Base-by-base conservation (phyloP, 768 basidiomycete species). In the Hydnomerulius pinastri region DNA sequence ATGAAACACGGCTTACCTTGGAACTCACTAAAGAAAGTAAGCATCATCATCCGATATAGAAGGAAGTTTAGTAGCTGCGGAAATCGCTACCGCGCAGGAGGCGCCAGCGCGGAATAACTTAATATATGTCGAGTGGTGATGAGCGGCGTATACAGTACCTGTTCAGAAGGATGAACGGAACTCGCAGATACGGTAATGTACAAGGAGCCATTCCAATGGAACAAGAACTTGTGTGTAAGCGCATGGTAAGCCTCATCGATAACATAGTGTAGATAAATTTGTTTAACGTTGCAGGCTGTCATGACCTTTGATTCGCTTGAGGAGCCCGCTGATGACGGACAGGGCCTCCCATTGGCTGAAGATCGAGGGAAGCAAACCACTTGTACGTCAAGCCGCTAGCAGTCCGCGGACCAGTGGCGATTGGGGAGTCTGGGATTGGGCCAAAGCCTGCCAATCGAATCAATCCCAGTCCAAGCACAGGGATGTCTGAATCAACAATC, bases 311-410 rank as follows among this genome's bases (percentile, higher is more conserved):
- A 49, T 43, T 38, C 44, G 47, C 17, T 59, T 51, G 45, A 59
- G 64, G 55, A 47, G 56, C 45, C 61, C 63, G 61, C 60, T 58
- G 39, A 61, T 24, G 58, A 37, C 51, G 55, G 60, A 52, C 29
- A 56, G 60, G 51, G 44, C 41, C 47, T 52, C 63, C 35, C 49
- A 41, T 49, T 49, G 50, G 35, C 30, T 35, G 53, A 10, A 27
- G 21, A 36, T 50, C 41, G 29, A 54, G 17, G 23, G 21, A 25
- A 40, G 24, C 6, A 21, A 7, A 39, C 18, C 20, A 39, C 12
- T 21, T 21, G 10, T 15, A 23, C 25, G 39, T 41, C 13, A 48
- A 49, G 24, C 47, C 51, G 18, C 53, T 35, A 41, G 20, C 46
- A 36, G 50, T 68, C 66, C 66, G 60, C 61, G 64, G 66, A 46